Evolutionary conservation across 805 yeast species (phyloP), one percentile per base, ranked within the genome.

Genomic region (Blastobotrys terrestris): DNA sequence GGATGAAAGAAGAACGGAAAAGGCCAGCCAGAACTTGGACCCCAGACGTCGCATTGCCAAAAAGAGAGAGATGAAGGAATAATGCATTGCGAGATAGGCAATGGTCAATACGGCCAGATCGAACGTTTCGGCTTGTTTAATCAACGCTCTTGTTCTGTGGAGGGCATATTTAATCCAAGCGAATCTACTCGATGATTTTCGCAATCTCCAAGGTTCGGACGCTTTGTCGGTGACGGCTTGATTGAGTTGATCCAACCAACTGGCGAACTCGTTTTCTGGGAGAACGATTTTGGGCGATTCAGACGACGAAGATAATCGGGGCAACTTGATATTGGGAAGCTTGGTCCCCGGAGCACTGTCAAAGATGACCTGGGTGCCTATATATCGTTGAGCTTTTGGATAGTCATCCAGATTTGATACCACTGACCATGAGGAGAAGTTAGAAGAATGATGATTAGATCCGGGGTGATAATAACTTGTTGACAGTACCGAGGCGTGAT

Each of bases 11-110:
- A 92, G 69, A 2, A 95, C 84, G 14, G 95, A 80, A 60, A 87
- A 77, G 7, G 86, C 92, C 50, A 94, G 76, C 95, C 96, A 89
- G 62, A 88, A 84, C 60, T 80, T 85, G 31, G 97, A 88, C 26
- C 96, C 97, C 26, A 84, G 72, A 49, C 76, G 72, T 49, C 75
- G 76, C 94, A 92, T 84, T 60, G 88, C 90, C 54, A 80, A 62
- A 61, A 87, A 91, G 31, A 92, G 77, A 55, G 82, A 81, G 55
- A 80, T 70, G 60, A 92, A 78, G 8, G 96, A 87, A 68, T 86
- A 83, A 77, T 87, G 76, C 96, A 91, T 90, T 47, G 95, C 95
- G 22, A 80, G 61, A 67, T 92, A 92, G 2, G 96, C 97, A 49
- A 83, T 66, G 2, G 87, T 76, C 49, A 94, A 84, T 54, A 91